phyloP scores from a whole-genome alignment of 305 asterid species.

The Fraxinus angustifolia region DNA sequence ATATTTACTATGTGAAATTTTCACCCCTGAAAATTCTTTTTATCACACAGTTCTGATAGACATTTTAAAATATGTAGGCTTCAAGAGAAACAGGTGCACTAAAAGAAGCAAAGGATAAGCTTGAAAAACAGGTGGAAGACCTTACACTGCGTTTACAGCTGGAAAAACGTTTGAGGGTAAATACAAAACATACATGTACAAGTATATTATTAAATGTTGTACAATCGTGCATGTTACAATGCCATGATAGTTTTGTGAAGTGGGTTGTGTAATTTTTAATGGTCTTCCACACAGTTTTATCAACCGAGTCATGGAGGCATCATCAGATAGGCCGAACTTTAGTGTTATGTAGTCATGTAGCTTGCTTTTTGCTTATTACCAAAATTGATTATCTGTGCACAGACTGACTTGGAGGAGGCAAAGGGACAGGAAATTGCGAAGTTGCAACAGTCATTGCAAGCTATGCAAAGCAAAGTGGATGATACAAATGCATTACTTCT shows the following conservation, averaged over 20 bases:
- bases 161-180: constrained; percentile 90
- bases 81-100: constrained; percentile 94
- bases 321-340: constrained; percentile 10
- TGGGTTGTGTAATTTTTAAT: background rate
- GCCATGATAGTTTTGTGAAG: background rate
- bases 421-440: constrained; percentile 60
- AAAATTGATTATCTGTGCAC: constrained; percentile 29
- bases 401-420: constrained; percentile 81
- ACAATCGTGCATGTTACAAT: background rate
- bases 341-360: constrained; percentile 4
- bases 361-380: constrained; percentile 17
- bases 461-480: constrained; percentile 59
- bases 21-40: constrained; percentile 17
- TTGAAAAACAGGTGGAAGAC: constrained; percentile 92
- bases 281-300: background rate
- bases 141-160: constrained; percentile 82
- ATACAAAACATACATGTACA: constrained; percentile 15
- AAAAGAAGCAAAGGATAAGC: constrained; percentile 89
- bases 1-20: background rate
- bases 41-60: constrained; percentile 14
- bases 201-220: background rate
- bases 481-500: constrained; percentile 51
- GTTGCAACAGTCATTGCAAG: constrained; percentile 61
- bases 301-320: background rate
- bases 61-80: constrained; percentile 53